Percentiles rank a stretch among this genome's conserved stretches.
phyloP scores from a whole-genome alignment of 345 rosid genomes.

The Gossypium turneri region DNA sequence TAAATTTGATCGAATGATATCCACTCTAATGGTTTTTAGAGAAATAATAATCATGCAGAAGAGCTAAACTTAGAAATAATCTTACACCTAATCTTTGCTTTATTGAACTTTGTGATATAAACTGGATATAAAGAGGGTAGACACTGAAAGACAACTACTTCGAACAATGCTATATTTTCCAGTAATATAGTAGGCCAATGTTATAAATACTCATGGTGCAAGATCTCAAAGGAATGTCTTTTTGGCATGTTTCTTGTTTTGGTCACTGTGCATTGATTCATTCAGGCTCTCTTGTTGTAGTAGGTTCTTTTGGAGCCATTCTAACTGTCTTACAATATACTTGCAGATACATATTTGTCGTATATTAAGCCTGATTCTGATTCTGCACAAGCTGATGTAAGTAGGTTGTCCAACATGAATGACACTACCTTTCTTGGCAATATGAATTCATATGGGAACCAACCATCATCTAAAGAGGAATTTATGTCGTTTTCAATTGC shows the following conservation, averaged over 20 bases:
- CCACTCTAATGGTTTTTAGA: neutral
- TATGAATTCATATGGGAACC: constrained; percentile 42
- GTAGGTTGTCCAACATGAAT: constrained; percentile 29
- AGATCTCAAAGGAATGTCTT: neutral
- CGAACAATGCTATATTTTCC: neutral
- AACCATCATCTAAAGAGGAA: constrained; percentile 51
- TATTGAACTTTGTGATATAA: neutral
- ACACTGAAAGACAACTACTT: neutral
- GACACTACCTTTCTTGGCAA: constrained; percentile 54
- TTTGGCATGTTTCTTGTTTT: neutral
- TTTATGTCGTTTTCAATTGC: constrained; percentile 36
- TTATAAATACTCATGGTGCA: neutral
- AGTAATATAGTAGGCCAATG: neutral
- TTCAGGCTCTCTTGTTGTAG: neutral
- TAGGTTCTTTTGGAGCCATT: neutral
- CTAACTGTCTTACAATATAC: constrained; percentile 16
- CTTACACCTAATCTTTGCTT: neutral
- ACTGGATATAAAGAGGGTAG: neutral
- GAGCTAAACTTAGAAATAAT: neutral
- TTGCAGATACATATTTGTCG: constrained; percentile 58
- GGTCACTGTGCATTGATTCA: no score
- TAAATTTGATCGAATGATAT: neutral
- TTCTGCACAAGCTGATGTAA: constrained; percentile 21
- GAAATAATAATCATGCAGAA: neutral
- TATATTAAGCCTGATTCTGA: constrained; percentile 52